phyloP scores from a whole-genome alignment of 2,329 filamentous ascomycete genomes.

The Teratosphaeria destructans region DNA sequence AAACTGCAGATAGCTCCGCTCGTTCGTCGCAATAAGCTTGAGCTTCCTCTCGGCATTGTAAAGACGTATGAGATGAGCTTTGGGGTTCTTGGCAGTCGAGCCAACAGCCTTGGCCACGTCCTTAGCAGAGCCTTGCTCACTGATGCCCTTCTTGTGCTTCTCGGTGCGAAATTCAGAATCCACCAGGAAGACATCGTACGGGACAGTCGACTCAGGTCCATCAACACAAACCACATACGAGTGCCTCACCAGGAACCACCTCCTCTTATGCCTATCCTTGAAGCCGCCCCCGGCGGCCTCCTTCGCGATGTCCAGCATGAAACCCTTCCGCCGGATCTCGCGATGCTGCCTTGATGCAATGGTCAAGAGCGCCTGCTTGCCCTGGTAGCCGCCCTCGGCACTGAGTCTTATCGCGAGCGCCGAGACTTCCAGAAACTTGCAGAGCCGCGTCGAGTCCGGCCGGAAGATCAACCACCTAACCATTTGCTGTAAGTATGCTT shows the following conservation, averaged over 20 bases:
- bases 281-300: conserved; percentile 27
- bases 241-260: conserved; percentile 97
- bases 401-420: conserved; percentile 87
- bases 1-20: conserved; percentile 81
- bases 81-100: conserved; percentile 36
- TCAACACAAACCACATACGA: conserved; percentile 98
- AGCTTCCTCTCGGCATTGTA: conserved; percentile 86
- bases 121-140: conserved; percentile 46
- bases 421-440: conserved; percentile 90
- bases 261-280: conserved; percentile 73
- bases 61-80: conserved; percentile 81
- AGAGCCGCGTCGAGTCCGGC: conserved; percentile 87
- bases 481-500: conserved; percentile 85
- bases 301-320: conserved; percentile 5
- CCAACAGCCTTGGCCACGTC: conserved; percentile 49
- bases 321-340: conserved; percentile 18
- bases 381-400: conserved; percentile 92
- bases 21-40: conserved; percentile 81
- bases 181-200: conserved; percentile 96
- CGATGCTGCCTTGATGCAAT: conserved; percentile 73
- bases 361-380: conserved; percentile 88
- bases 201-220: conserved; percentile 95
- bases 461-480: conserved; percentile 95
- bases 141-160: conserved; percentile 48
- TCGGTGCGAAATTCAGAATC: conserved; percentile 79